Conservation (phyloP, 1,284 basidiomycete species). For the Rugosomyces carneus region DNA sequence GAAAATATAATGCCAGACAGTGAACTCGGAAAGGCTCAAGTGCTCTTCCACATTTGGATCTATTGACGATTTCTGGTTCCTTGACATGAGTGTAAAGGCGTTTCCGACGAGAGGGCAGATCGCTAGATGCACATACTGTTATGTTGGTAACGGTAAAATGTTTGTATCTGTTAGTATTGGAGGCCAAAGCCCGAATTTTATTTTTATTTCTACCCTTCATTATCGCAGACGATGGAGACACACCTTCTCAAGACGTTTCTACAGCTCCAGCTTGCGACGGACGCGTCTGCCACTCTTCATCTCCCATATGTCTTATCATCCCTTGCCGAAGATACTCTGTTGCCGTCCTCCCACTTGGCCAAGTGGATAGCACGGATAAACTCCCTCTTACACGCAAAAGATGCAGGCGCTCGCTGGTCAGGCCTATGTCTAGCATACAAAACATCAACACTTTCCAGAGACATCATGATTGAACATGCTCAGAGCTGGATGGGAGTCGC, state of each 20-base stretch:
- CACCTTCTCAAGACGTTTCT: constrained; percentile 61
- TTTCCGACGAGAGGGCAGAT: not conserved
- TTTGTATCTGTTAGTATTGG: constrained; percentile 14
- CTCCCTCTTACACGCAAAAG: constrained; percentile 68
- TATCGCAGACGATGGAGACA: constrained; percentile 27
- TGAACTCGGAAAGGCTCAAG: constrained; percentile 62
- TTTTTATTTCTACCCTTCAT: constrained; percentile 6
- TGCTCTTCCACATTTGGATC: constrained; percentile 59
- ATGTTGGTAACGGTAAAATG: not conserved
- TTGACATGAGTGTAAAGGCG: constrained; percentile 19
- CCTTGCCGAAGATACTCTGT: constrained; percentile 44
- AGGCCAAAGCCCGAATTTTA: constrained; percentile 1
- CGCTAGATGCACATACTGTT: not conserved
- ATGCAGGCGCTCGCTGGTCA: constrained; percentile 66
- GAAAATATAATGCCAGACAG: constrained; percentile 33
- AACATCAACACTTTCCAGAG: constrained; percentile 50
- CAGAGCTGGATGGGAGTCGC: constrained; percentile 62
- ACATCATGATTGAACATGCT: constrained; percentile 60
- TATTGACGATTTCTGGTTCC: constrained; percentile 23
- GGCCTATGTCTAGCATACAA: constrained; percentile 67
- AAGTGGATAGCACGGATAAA: constrained; percentile 71
- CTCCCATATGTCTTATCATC: constrained; percentile 51
- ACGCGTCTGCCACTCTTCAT: constrained; percentile 50
- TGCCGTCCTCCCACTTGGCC: constrained; percentile 54
- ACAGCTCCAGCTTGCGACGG: constrained; percentile 64